A percentile compares a stretch with the other conserved stretches of the same genome.
phyloP scores from a whole-genome alignment of 2,329 filamentous ascomycete species.

The Sclerotinia minor region DNA sequence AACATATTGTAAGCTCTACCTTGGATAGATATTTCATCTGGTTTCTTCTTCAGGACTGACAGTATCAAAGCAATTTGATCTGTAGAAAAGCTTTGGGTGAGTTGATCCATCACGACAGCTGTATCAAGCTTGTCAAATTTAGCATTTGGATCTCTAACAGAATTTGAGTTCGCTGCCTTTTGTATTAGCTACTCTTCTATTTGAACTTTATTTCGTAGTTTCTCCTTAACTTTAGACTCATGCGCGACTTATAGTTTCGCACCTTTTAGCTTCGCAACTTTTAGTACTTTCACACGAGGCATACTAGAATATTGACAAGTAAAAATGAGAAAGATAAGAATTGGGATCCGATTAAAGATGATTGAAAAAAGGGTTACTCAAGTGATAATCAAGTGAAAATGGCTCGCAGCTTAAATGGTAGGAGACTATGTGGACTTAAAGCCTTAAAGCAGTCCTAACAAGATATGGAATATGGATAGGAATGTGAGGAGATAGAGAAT shows the following conservation, averaged over 20 bases:
- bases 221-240: not conserved
- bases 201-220: not conserved
- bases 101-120: too few species aligned
- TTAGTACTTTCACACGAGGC: not conserved
- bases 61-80: not conserved
- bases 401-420: not conserved
- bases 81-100: not conserved
- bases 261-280: too few species aligned
- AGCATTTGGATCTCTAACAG: not conserved
- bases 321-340: not conserved
- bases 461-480: too few species aligned
- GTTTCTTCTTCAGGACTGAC: not conserved
- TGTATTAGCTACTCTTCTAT: not conserved
- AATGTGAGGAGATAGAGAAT: too few species aligned
- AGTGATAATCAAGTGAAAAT: not conserved
- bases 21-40: not conserved
- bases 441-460: too few species aligned
- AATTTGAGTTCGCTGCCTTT: not conserved
- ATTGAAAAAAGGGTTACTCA: not conserved
- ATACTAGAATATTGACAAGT: not conserved
- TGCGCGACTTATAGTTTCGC: too few species aligned
- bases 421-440: too few species aligned
- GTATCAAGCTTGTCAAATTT: not conserved
- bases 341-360: fast-evolving
- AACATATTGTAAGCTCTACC: not conserved